Conservation (phyloP, 2,329 filamentous ascomycete species). For the Microdochium bolleyi region DNA sequence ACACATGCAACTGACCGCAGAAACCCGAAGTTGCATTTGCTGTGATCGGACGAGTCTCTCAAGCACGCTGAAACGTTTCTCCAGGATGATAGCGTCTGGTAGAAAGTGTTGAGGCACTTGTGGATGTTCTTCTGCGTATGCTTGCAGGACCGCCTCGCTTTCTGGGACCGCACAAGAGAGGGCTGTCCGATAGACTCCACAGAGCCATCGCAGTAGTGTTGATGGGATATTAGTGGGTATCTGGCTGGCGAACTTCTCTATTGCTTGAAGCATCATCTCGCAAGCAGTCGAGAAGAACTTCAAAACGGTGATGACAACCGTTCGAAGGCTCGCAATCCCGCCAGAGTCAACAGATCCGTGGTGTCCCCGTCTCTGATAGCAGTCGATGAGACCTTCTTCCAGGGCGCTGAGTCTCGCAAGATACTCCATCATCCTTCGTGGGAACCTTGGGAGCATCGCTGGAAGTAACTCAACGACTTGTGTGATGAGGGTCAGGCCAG, state of each 20-base stretch:
- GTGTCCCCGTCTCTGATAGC: conserved; percentile 16
- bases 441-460: conserved; percentile 31
- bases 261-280: conserved; percentile 21
- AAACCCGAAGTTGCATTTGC: conserved; percentile 84
- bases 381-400: conserved; percentile 11
- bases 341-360: conserved; percentile 6
- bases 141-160: conserved; percentile 22
- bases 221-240: conserved; percentile 36
- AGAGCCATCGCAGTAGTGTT: conserved; percentile 29
- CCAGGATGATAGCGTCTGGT: conserved; percentile 43
- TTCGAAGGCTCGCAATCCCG: conserved; percentile 17
- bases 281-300: conserved; percentile 31
- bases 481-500: conserved; percentile 26
- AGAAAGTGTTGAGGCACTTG: conserved; percentile 28
- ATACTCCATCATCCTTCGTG: conserved; percentile 35
- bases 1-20: conserved; percentile 70
- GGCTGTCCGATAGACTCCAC: conserved; percentile 32
- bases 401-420: conserved; percentile 25
- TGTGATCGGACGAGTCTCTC: conserved; percentile 71
- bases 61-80: conserved; percentile 64
- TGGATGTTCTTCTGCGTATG: conserved; percentile 25
- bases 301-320: conserved; percentile 35
- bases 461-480: conserved; percentile 32
- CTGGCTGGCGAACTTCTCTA: conserved; percentile 48
- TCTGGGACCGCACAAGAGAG: conserved; percentile 27